phyloP scores from a whole-genome alignment of 2,329 filamentous ascomycete genomes.

The Immersiporthe knoxdaviesiana region DNA sequence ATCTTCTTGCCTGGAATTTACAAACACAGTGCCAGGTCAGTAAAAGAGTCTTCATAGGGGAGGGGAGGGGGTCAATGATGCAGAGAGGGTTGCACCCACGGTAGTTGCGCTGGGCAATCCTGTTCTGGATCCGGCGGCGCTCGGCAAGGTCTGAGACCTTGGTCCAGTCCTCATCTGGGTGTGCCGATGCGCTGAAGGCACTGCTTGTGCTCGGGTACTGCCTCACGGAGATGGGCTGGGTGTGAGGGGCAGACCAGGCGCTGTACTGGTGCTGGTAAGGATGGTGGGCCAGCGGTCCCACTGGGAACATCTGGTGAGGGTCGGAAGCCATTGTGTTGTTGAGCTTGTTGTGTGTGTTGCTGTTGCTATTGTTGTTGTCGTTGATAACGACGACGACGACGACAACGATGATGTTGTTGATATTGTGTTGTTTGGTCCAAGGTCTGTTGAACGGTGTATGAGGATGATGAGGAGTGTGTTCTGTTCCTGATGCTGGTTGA shows the following conservation, averaged over 20 bases:
- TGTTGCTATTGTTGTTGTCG: constrained; percentile 4
- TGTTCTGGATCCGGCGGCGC: constrained; percentile 91
- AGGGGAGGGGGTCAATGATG: constrained; percentile 27
- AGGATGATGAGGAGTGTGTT: constrained; percentile 7
- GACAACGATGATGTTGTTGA: neutral
- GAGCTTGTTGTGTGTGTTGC: neutral
- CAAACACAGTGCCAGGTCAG: constrained; percentile 1
- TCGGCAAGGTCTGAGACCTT: constrained; percentile 98
- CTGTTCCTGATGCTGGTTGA: neutral
- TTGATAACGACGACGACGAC: neutral
- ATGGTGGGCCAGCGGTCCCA: constrained; percentile 27
- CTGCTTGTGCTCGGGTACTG: constrained; percentile 69
- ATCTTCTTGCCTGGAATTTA: constrained; percentile 78
- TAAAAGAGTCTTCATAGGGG: neutral
- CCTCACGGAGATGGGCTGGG: constrained; percentile 28
- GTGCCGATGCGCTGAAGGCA: constrained; percentile 91
- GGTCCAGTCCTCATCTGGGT: constrained; percentile 98
- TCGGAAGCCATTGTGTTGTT: constrained; percentile 27
- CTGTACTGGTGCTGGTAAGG: constrained; percentile 28
- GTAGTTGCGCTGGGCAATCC: constrained; percentile 97
- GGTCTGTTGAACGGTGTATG: neutral
- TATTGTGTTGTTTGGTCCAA: no score
- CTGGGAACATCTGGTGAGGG: constrained; percentile 29
- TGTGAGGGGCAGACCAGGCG: constrained; percentile 26
- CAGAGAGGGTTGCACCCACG: constrained; percentile 57